These are phyloP conservation scores for Leccinum uliginosum DNA, from an alignment of 768 basidiomycete species.

Conservation along the genomic window DNA sequence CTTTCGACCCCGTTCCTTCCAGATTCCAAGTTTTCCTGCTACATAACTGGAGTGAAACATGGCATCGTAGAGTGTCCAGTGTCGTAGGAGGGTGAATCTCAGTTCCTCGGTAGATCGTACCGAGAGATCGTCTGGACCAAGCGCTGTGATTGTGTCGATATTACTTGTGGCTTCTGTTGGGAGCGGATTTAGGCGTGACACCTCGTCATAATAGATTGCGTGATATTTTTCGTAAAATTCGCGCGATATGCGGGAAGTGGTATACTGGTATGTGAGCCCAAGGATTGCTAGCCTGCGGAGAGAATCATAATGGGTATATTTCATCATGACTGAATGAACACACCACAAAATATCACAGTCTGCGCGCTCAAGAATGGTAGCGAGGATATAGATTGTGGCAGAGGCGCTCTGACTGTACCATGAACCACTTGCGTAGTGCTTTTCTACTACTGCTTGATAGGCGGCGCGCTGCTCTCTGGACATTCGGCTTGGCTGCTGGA, in stretches of 20 bases:
- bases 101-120: constrained; percentile 85
- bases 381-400: constrained; percentile 83
- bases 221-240: constrained; percentile 81
- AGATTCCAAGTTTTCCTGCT: constrained; percentile 90
- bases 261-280: constrained; percentile 91
- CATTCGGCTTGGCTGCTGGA: constrained; percentile 51
- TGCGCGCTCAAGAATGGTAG: constrained; percentile 84
- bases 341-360: constrained; percentile 95
- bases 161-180: constrained; percentile 34
- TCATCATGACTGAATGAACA: constrained; percentile 9
- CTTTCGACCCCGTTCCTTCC: constrained; percentile 93
- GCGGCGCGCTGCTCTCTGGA: constrained; percentile 64
- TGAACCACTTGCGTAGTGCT: constrained; percentile 82
- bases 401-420: constrained; percentile 89
- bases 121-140: constrained; percentile 78
- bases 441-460: constrained; percentile 64
- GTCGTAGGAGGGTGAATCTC: constrained; percentile 90
- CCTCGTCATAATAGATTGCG: constrained; percentile 82
- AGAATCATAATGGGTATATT: constrained; percentile 7
- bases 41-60: constrained; percentile 98
- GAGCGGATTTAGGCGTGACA: constrained; percentile 81
- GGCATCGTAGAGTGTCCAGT: constrained; percentile 97
- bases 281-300: constrained; percentile 79
- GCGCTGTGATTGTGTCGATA: constrained; percentile 44
- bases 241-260: constrained; percentile 81